phyloP scores from a whole-genome alignment of 2,329 filamentous ascomycete species.

The Hirsutella rhossiliensis region DNA sequence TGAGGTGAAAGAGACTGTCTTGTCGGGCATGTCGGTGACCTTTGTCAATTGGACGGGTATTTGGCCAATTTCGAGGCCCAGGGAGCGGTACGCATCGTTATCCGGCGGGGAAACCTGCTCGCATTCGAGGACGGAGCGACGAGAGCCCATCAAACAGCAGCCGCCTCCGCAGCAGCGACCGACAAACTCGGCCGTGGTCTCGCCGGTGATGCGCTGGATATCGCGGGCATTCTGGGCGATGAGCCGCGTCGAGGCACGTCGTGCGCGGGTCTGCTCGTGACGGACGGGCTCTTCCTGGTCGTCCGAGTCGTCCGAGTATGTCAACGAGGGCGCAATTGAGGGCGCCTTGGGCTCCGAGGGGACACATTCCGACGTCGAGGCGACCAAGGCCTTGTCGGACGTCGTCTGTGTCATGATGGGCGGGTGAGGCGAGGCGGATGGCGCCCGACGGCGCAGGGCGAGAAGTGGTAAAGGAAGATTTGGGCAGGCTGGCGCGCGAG shows the following conservation, averaged over 20 bases:
- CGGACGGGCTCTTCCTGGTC: slow-evolving; percentile 40
- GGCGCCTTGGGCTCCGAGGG: slow-evolving; percentile 32
- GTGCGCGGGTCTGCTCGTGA: slow-evolving; percentile 31
- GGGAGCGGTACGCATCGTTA: slow-evolving; percentile 72
- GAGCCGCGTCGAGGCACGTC: slow-evolving; percentile 58
- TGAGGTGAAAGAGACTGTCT: slow-evolving; percentile 59
- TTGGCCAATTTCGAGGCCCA: slow-evolving; percentile 64
- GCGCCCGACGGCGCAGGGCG: neutral
- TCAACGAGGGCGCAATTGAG: slow-evolving; percentile 48
- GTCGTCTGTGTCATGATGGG: slow-evolving; percentile 19
- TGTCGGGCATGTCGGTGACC: slow-evolving; percentile 59
- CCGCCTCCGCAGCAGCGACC: slow-evolving; percentile 52
- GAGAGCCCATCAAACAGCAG: slow-evolving; percentile 43
- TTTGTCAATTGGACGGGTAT: slow-evolving; percentile 64
- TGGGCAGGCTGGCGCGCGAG: neutral
- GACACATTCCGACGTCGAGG: slow-evolving; percentile 27
- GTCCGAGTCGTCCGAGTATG: slow-evolving; percentile 51
- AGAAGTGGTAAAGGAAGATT: neutral
- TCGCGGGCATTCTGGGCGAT: slow-evolving; percentile 52
- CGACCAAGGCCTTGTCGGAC: slow-evolving; percentile 26
- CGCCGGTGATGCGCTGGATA: slow-evolving; percentile 51
- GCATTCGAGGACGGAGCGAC: slow-evolving; percentile 34
- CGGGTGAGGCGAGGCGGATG: slow-evolving; percentile 2
- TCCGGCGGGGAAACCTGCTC: slow-evolving; percentile 51
- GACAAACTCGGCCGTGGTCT: slow-evolving; percentile 49